Percentiles rank a stretch among this genome's conserved stretches.
Evolutionary conservation across 169 alveolate genomes (phyloP).

Genomic region (Cardiosporidium cionae): DNA sequence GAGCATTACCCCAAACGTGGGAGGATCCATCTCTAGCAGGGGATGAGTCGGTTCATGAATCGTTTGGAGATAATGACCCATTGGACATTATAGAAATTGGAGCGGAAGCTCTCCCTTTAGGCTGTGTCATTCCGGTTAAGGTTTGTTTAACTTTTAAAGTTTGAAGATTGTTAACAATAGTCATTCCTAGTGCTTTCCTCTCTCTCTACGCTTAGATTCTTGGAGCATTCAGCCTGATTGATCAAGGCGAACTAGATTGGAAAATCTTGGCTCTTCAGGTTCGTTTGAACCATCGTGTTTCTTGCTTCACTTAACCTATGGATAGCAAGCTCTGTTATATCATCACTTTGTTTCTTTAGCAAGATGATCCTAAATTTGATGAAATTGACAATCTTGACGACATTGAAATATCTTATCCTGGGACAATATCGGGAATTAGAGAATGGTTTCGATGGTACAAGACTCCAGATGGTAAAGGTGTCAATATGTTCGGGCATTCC

Average conservation of each 20-base stretch:
- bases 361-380: conserved; percentile 1
- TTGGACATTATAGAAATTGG: conserved; percentile 79
- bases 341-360: background rate
- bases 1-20: conserved; percentile 87
- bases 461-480: conserved; percentile 4
- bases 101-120: conserved; percentile 42
- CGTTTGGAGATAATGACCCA: conserved; percentile 85
- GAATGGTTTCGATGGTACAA: conserved; percentile 54
- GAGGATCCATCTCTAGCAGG: conserved; percentile 63
- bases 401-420: conserved; percentile 26
- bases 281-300: background rate
- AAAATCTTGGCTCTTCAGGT: conserved; percentile 54
- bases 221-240: conserved; percentile 81
- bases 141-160: background rate
- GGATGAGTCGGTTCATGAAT: conserved; percentile 16
- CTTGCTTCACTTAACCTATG: background rate
- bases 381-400: conserved; percentile 22
- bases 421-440: conserved; percentile 25
- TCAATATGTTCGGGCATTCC: background rate
- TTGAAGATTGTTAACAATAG: background rate
- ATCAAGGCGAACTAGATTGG: conserved; percentile 86
- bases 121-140: conserved; percentile 56
- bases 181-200: background rate
- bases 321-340: background rate
- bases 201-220: conserved; percentile 43